Evolutionary conservation across 169 alveolate genomes (phyloP), one percentile per base, ranked within the genome.

Genomic region (Plasmodium gaboni): DNA sequence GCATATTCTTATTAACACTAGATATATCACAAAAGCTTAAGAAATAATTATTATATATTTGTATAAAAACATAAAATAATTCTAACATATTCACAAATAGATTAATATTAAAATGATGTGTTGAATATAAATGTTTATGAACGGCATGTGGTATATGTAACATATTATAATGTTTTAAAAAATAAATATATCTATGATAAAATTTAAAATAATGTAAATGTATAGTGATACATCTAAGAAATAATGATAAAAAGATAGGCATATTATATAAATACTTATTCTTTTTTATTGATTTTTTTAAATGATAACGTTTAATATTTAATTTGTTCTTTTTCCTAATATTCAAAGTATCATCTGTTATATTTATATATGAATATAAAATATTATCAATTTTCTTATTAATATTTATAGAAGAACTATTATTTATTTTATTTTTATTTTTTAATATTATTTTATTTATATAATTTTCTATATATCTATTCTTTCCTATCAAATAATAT

Each of bases 121-220:
- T 12, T 3, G 85, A 83, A 48, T 42, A 51, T 5, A 67, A 38
- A 15, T 28, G 38, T 17, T 83, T 83, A 15, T 67, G 32, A 48
- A 83, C 69, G 0, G 72, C 17, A 59, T 50, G 53, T 44, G 91
- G 91, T 26, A 83, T 67, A 67, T 83, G 32, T 17, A 83, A 55
- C 1, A 73, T 19, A 53, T 83, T 57, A 44, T 53, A 83, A 32
- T 83, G 53, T 44, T 63, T 83, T 15, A 68, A 72, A 38, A 68
- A 1, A 57, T 68, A 83, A 1, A 55, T 1, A 57, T 83, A 68
- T 5, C 69, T 68, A 50, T 53, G 17, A 38, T 83, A 48, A 26
- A 83, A 68, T 15, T 83, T 67, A 68, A 83, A 83, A 57, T 55
- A 42, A 3, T 83, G 80, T 15, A 83, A 44, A 50, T 83, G 91